Percentiles rank a stretch among this genome's conserved stretches.
Evolutionary conservation across 2,329 filamentous ascomycete species (phyloP).

Genomic region (Hysterium pulicare): DNA sequence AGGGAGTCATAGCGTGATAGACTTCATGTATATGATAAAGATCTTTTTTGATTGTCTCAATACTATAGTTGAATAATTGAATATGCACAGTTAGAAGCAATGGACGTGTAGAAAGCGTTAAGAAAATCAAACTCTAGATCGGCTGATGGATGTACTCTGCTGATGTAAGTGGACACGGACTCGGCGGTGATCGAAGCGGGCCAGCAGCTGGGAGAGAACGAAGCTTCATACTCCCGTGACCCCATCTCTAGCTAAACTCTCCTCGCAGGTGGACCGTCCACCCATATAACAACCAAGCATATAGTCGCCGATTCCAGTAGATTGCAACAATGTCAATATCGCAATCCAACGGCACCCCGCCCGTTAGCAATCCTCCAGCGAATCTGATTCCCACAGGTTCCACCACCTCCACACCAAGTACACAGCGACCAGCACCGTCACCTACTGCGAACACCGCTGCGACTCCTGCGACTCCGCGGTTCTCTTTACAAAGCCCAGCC

Average conservation of each 20-base stretch:
- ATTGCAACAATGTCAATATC: neutral
- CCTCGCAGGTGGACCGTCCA: neutral
- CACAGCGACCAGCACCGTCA: neutral
- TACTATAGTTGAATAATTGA: too few relatives aligned
- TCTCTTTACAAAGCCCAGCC: neutral
- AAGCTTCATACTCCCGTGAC: neutral
- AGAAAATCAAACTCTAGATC: too few relatives aligned
- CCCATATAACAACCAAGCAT: neutral
- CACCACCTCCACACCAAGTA: neutral
- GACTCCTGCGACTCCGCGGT: neutral
- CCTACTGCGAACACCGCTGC: neutral
- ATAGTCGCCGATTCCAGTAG: neutral
- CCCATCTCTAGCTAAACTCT: too few relatives aligned
- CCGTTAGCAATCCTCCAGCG: neutral
- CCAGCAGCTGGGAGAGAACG: too few relatives aligned
- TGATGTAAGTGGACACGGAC: too few relatives aligned
- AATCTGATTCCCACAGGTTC: neutral
- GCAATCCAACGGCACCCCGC: neutral
- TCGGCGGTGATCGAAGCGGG: too few relatives aligned
- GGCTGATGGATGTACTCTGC: too few relatives aligned
- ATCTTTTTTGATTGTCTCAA: too few relatives aligned
- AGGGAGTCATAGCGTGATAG: slow-evolving; percentile 32
- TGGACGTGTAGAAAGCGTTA: too few relatives aligned
- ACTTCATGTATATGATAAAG: neutral
- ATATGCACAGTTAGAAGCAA: too few relatives aligned